Conservation (phyloP, 1,284 basidiomycete species). For the Sporisorium scitamineum region DNA sequence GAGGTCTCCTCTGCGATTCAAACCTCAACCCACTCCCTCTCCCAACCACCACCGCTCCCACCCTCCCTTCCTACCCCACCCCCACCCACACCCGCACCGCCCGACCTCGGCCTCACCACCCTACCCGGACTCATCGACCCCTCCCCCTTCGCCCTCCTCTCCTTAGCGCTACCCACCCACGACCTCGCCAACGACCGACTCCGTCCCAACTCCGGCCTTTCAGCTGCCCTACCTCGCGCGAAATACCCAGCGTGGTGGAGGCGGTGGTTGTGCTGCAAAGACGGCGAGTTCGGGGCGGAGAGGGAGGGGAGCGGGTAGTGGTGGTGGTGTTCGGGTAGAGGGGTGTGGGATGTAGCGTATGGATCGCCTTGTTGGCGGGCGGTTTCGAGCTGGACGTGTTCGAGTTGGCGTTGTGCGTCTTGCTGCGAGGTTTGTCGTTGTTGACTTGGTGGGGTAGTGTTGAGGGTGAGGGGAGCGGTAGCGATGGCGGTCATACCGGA, state of each 20-base stretch:
- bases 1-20: constrained; percentile 8
- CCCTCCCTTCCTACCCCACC: too few species aligned
- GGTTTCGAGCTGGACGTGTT: constrained; percentile 52
- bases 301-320: constrained; percentile 19
- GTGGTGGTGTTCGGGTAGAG: constrained; percentile 9
- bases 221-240: background rate
- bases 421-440: background rate
- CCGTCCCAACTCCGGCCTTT: background rate
- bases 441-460: too few species aligned
- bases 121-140: too few species aligned
- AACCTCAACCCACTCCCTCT: constrained; percentile 9
- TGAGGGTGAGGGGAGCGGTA: constrained; percentile 36
- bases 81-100: too few species aligned
- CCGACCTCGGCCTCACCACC: too few species aligned
- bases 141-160: too few species aligned
- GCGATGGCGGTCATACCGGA: constrained; percentile 50
- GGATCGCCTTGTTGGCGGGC: constrained; percentile 62
- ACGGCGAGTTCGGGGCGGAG: constrained; percentile 1
- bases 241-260: constrained; percentile 15
- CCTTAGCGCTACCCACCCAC: constrained; percentile 12
- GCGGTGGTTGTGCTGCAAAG: constrained; percentile 13
- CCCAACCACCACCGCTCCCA: constrained; percentile 4
- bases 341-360: constrained; percentile 25
- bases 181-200: constrained; percentile 19
- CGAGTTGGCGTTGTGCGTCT: constrained; percentile 43